Conservation (phyloP, 2,329 filamentous ascomycete genomes). For the Claviceps sorghi region DNA sequence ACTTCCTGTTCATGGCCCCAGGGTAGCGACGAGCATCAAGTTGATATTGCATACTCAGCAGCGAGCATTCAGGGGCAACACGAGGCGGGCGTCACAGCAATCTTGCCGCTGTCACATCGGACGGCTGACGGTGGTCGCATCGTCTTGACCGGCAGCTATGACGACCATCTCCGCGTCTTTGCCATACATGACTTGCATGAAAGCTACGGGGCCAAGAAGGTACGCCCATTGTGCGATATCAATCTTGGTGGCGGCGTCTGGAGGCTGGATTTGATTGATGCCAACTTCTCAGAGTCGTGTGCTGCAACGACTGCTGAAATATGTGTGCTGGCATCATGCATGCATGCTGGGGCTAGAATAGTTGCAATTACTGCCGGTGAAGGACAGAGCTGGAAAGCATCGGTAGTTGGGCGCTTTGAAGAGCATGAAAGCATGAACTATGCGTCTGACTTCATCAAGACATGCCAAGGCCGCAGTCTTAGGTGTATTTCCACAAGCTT, state of each 20-base stretch:
- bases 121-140: slow-evolving; percentile 33
- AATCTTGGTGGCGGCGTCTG: slow-evolving; percentile 74
- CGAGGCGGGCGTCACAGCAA: slow-evolving; percentile 74
- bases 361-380: slow-evolving; percentile 28
- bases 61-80: slow-evolving; percentile 37
- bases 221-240: slow-evolving; percentile 44
- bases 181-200: slow-evolving; percentile 27
- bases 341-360: slow-evolving; percentile 76
- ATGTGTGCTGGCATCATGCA: slow-evolving; percentile 70
- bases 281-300: slow-evolving; percentile 7
- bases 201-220: slow-evolving; percentile 26
- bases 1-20: slow-evolving; percentile 19
- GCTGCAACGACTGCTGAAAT: slow-evolving; percentile 16
- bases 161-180: slow-evolving; percentile 64
- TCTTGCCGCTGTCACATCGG: slow-evolving; percentile 49
- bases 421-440: slow-evolving; percentile 95
- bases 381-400: slow-evolving; percentile 40
- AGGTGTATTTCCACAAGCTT: slow-evolving; percentile 59
- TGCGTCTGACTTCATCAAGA: slow-evolving; percentile 54
- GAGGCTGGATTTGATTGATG: slow-evolving; percentile 53
- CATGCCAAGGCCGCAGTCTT: slow-evolving; percentile 14
- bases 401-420: slow-evolving; percentile 57
- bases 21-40: slow-evolving; percentile 6
- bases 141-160: slow-evolving; percentile 79
- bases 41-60: slow-evolving; percentile 7